phyloP scores from a whole-genome alignment of 2,329 filamentous ascomycete genomes.

The Aureobasidium namibiae region DNA sequence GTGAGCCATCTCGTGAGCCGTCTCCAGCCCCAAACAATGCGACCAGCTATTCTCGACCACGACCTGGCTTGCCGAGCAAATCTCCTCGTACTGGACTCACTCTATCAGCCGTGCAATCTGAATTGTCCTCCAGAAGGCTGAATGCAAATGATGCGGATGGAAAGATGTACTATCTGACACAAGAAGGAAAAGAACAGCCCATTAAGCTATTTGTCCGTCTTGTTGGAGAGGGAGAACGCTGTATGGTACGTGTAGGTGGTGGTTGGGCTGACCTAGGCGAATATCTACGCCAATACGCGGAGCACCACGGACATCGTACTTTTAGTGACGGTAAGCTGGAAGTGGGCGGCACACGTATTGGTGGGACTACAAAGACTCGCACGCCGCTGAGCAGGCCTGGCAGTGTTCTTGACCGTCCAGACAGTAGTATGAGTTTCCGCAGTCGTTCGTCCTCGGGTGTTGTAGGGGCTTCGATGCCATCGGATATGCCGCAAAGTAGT shows the following conservation, averaged over 20 bases:
- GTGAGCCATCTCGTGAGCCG: too few species aligned
- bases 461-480: background rate
- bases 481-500: background rate
- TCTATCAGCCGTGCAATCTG: slow-evolving; percentile 11
- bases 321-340: slow-evolving; percentile 47
- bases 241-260: slow-evolving; percentile 96
- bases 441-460: slow-evolving; percentile 3
- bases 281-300: slow-evolving; percentile 87
- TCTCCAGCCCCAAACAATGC: background rate
- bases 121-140: background rate
- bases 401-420: slow-evolving; percentile 11
- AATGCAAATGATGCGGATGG: slow-evolving; percentile 50
- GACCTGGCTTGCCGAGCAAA: background rate
- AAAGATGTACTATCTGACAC: slow-evolving; percentile 84
- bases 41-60: background rate
- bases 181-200: slow-evolving; percentile 73
- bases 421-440: slow-evolving; percentile 13
- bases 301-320: slow-evolving; percentile 74
- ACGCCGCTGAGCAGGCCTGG: slow-evolving; percentile 10
- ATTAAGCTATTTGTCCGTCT: slow-evolving; percentile 92
- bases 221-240: slow-evolving; percentile 85
- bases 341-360: slow-evolving; percentile 23
- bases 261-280: slow-evolving; percentile 98
- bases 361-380: background rate
- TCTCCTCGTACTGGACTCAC: slow-evolving; percentile 11